Evolutionary conservation across 2,329 filamentous ascomycete species (phyloP).

Genomic region (Colletotrichum caudatum): DNA sequence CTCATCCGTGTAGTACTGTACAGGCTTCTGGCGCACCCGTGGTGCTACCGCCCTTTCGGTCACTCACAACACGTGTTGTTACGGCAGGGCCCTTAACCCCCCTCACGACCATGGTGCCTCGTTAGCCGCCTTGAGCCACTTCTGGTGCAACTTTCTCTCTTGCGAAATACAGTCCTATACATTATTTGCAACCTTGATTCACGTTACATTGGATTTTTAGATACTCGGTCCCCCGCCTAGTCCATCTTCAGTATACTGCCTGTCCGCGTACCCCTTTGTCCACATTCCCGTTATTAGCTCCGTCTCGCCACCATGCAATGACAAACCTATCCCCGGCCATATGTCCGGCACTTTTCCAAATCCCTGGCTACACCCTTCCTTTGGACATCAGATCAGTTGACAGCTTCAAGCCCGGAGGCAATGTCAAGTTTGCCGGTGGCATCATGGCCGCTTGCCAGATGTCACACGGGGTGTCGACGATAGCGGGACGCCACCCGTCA

Average conservation of each 20-base stretch:
- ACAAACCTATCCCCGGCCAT: not conserved
- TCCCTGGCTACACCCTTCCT: not conserved
- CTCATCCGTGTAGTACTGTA: too few relatives aligned
- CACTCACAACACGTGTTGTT: not conserved
- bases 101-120: not conserved
- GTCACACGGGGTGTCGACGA: constrained; percentile 22
- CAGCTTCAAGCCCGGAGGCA: not conserved
- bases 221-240: not conserved
- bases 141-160: not conserved
- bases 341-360: not conserved
- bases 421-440: not conserved
- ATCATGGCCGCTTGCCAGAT: constrained; percentile 19
- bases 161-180: not conserved
- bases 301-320: constrained; percentile 8
- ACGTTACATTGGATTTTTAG: not conserved
- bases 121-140: not conserved
- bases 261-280: not conserved
- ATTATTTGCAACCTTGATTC: not conserved
- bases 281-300: not conserved
- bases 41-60: not conserved
- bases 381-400: not conserved
- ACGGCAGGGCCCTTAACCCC: not conserved
- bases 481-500: constrained; percentile 10
- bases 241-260: not conserved
- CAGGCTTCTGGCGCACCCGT: not conserved